phyloP scores from a whole-genome alignment of 495 filamentous ascomycete species.

The Penicillium coprophilum region DNA sequence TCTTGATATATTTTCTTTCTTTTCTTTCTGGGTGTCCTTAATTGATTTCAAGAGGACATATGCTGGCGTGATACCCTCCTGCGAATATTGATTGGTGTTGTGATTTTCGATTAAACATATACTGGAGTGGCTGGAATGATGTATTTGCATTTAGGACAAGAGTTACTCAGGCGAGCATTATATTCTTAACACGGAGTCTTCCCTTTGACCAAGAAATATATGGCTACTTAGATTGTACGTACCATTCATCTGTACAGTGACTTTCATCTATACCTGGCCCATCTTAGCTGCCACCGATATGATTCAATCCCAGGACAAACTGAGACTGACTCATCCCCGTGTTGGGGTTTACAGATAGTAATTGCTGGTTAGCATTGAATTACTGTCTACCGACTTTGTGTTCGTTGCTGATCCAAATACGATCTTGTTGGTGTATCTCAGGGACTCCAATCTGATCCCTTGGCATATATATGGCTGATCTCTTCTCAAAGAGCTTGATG shows the following conservation, averaged over 20 bases:
- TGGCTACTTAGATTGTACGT: not conserved
- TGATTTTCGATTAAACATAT: slow-evolving; percentile 9
- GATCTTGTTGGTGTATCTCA: too few species aligned
- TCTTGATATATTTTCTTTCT: slow-evolving; percentile 8
- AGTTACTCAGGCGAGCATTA: slow-evolving; percentile 11
- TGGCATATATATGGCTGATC: too few species aligned
- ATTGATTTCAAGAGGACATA: slow-evolving; percentile 3
- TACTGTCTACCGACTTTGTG: too few species aligned
- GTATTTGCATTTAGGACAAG: slow-evolving; percentile 9
- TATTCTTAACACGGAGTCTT: not conserved
- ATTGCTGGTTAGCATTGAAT: too few species aligned
- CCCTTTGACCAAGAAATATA: not conserved
- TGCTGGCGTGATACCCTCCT: slow-evolving; percentile 8
- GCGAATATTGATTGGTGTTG: slow-evolving; percentile 5
- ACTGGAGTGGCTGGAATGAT: slow-evolving; percentile 5
- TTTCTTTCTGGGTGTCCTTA: not conserved
- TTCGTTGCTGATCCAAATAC: too few species aligned
- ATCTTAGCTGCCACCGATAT: not conserved
- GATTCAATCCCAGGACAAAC: not conserved
- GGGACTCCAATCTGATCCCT: too few species aligned
- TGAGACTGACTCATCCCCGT: too few species aligned
- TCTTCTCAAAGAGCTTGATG: too few species aligned
- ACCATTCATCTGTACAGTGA: not conserved
- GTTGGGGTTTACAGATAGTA: too few species aligned
- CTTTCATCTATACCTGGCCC: not conserved